These are phyloP conservation scores for Candida andamanensis DNA, from an alignment of 805 yeast genomes.

Conservation along the genomic window DNA sequence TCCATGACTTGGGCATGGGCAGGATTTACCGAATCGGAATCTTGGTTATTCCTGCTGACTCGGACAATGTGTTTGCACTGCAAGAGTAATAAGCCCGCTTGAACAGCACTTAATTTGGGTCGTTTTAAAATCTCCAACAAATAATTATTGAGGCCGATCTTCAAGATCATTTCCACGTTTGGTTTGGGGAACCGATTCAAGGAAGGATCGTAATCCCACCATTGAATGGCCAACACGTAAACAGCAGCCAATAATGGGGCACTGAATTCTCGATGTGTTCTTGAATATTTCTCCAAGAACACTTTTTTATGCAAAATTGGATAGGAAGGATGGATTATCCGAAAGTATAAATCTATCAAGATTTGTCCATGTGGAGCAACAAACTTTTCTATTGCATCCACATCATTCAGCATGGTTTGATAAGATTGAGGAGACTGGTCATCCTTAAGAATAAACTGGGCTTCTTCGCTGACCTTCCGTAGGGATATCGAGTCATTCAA, in stretches of 20 bases:
- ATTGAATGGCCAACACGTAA: slow-evolving; percentile 79
- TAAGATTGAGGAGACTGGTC: slow-evolving; percentile 72
- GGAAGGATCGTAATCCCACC: slow-evolving; percentile 90
- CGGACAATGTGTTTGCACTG: slow-evolving; percentile 51
- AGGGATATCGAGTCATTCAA: slow-evolving; percentile 60
- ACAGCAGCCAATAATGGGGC: slow-evolving; percentile 91
- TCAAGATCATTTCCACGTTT: slow-evolving; percentile 47
- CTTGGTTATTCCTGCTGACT: slow-evolving; percentile 9
- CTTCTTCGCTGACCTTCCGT: slow-evolving; percentile 72
- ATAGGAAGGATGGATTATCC: slow-evolving; percentile 84
- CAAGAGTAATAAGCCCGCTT: slow-evolving; percentile 75
- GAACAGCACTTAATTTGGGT: slow-evolving; percentile 88
- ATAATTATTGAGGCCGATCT: slow-evolving; percentile 56
- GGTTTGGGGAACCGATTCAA: slow-evolving; percentile 76
- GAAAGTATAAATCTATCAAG: slow-evolving; percentile 72
- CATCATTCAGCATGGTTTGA: slow-evolving; percentile 65
- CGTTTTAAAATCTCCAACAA: slow-evolving; percentile 75
- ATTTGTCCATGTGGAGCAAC: slow-evolving; percentile 92
- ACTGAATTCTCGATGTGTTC: slow-evolving; percentile 88
- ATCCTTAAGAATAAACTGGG: slow-evolving; percentile 73
- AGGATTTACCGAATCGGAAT: slow-evolving; percentile 4
- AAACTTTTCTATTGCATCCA: slow-evolving; percentile 76
- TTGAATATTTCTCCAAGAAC: slow-evolving; percentile 80
- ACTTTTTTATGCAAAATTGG: slow-evolving; percentile 90
- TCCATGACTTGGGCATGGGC: slow-evolving; percentile 3